Percentiles rank a stretch among this genome's conserved stretches.
Conservation (phyloP, 179 eudicot species). For the Nepenthes alata region DNA sequence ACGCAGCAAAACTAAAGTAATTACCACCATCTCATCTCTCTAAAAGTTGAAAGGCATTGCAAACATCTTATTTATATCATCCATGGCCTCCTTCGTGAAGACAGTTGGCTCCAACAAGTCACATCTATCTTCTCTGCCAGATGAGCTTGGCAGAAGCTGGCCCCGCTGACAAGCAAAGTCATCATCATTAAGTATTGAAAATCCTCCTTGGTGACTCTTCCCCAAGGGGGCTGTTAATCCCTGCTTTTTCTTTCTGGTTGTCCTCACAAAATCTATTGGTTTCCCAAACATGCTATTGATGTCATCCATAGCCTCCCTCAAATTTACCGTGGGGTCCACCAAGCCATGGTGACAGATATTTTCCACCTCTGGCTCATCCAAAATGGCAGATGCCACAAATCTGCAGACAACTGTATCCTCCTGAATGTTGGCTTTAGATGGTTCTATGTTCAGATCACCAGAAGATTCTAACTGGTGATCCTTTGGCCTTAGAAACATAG, state of each 20-base stretch:
- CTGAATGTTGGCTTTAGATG: conserved; percentile 25
- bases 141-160: conserved; percentile 26
- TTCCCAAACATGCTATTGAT: conserved; percentile 91
- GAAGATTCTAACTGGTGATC: conserved; percentile 33
- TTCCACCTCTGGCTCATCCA: conserved; percentile 74
- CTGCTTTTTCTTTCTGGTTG: conserved; percentile 47
- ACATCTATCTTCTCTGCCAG: conserved; percentile 16
- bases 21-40: background rate
- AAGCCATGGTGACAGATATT: conserved; percentile 93
- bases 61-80: conserved; percentile 74
- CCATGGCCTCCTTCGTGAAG: conserved; percentile 83
- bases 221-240: conserved; percentile 27
- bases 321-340: conserved; percentile 77
- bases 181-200: conserved; percentile 72
- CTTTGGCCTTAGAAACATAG: conserved; percentile 43
- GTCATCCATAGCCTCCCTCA: conserved; percentile 91
- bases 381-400: conserved; percentile 78
- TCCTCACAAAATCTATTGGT: conserved; percentile 81
- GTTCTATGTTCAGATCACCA: conserved; percentile 21
- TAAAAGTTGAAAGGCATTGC: conserved; percentile 77
- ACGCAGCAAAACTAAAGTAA: too few relatives aligned
- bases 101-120: conserved; percentile 73
- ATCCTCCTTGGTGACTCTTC: conserved; percentile 27
- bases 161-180: conserved; percentile 14
- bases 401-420: conserved; percentile 76